Base-by-base conservation (phyloP, 768 basidiomycete species). In the Bullera alba region DNA sequence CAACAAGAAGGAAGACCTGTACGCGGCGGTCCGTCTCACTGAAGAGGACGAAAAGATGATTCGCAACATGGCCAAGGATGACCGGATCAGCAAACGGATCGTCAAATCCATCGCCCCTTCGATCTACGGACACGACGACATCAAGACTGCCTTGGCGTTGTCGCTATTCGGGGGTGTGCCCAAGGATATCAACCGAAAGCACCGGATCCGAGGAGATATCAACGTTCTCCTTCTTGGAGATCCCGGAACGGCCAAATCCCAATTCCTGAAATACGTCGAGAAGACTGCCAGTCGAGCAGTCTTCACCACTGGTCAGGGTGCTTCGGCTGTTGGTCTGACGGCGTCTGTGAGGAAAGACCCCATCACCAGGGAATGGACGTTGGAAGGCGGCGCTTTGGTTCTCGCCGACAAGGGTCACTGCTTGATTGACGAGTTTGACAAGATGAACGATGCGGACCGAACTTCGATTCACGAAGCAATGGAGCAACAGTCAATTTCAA, bases 381-480 rank as follows among this genome's bases (percentile, higher is more conserved):
- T 99, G 23, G 95, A 99, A 73, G 95, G 95, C 14, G 95, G 95
- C 7, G 95, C 95, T 2, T 78, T 99, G 8, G 95, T 99, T n/a
- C 78, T 99, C 17, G 95, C 95, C 2, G 95, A 99, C 75, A 95
- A 93, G 74, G 95, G 95, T 12, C 88, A 86, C 23, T 97, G 95
- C 67, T 77, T 97, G 30, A 99, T 99, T 60, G 95, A 99, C 75
- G 95, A 97, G 72, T 97, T 99, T 71, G 95, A 99, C 77, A 99
- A 99, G 78, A 99, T 99, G 95, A 97, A 97, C 74, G 95, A 97
- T 64, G 80, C 88, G 15, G 93, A 99, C 71, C 79, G 93, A 61
- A 97, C 92, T 15, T 95, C 91, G 3, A 97, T 99, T 64, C 95
- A 97, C 77, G 95, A 99, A 72, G 95, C 95, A 1, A 99, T 99